Evolutionary conservation across 129 eudicot genomes (phyloP).

Genomic region (Cynara cardunculus): DNA sequence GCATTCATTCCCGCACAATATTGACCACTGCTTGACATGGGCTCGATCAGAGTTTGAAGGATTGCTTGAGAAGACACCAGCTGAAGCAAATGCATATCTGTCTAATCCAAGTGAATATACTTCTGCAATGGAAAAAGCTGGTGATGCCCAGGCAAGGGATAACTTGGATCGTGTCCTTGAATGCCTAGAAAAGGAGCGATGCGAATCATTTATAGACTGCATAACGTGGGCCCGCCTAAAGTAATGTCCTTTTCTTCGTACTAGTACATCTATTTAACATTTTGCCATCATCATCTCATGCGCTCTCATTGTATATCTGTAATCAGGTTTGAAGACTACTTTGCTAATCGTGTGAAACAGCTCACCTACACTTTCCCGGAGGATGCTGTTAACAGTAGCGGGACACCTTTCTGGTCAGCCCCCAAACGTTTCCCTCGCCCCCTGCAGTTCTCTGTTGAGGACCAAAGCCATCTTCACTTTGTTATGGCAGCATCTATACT

Average conservation of each 20-base stretch:
- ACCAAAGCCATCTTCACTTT: conserved; percentile 64
- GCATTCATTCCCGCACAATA: conserved; percentile 93
- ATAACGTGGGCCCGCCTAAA: conserved; percentile 83
- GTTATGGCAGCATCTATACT: conserved; percentile 70
- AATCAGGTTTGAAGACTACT: conserved; percentile 87
- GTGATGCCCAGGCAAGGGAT: conserved; percentile 94
- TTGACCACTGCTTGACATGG: conserved; percentile 97
- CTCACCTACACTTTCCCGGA: conserved; percentile 85
- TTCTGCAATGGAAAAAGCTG: conserved; percentile 65
- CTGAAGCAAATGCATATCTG: conserved; percentile 84
- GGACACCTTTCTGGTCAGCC: conserved; percentile 88
- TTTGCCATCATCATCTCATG: neutral
- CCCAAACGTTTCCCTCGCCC: conserved; percentile 93
- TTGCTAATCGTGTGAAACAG: conserved; percentile 83
- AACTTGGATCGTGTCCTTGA: conserved; percentile 83
- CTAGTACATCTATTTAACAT: neutral
- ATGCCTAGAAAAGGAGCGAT: conserved; percentile 79
- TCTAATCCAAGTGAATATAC: conserved; percentile 63
- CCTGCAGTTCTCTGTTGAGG: conserved; percentile 57
- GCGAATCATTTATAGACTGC: conserved; percentile 73
- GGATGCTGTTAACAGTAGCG: conserved; percentile 78
- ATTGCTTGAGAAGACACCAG: conserved; percentile 84
- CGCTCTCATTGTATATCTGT: conserved; percentile 1
- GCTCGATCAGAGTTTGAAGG: conserved; percentile 97
- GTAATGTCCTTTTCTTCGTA: conserved; percentile 29